These are phyloP conservation scores for Myriosclerotinia duriaeana DNA, from an alignment of 2,329 filamentous ascomycete genomes.

Conservation along the genomic window DNA sequence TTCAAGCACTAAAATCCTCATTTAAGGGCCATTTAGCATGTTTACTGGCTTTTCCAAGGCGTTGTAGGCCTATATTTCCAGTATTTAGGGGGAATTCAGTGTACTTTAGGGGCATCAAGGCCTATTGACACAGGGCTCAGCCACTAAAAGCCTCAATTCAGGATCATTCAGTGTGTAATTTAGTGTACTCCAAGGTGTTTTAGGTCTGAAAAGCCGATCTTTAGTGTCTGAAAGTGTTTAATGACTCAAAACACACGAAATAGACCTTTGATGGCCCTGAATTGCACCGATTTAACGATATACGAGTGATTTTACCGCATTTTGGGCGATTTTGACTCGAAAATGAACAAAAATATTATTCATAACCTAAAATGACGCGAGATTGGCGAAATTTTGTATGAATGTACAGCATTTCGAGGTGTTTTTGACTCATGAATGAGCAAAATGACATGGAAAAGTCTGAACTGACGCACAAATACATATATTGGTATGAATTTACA, in stretches of 20 bases:
- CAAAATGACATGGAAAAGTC: background rate
- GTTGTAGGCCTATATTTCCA: too few relatives aligned
- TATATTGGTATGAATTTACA: background rate
- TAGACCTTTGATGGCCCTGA: background rate
- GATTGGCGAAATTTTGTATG: background rate
- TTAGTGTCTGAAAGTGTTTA: background rate
- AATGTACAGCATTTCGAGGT: background rate
- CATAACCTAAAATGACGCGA: background rate
- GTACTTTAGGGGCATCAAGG: too few relatives aligned
- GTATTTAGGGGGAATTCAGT: too few relatives aligned
- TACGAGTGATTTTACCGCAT: background rate
- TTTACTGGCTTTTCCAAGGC: too few relatives aligned
- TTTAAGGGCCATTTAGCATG: too few relatives aligned
- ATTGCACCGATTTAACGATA: too few relatives aligned
- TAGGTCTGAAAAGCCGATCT: background rate
- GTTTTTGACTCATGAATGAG: background rate
- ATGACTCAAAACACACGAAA: background rate
- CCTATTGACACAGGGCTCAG: accelerated
- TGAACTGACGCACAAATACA: background rate
- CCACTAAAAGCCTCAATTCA: background rate
- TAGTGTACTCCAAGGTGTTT: accelerated
- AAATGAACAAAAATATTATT: background rate
- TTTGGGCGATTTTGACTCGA: background rate
- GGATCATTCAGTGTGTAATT: background rate
- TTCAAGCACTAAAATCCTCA: too few relatives aligned